Conservation (phyloP, 1,284 basidiomycete genomes). For the Papiliotrema laurentii region DNA sequence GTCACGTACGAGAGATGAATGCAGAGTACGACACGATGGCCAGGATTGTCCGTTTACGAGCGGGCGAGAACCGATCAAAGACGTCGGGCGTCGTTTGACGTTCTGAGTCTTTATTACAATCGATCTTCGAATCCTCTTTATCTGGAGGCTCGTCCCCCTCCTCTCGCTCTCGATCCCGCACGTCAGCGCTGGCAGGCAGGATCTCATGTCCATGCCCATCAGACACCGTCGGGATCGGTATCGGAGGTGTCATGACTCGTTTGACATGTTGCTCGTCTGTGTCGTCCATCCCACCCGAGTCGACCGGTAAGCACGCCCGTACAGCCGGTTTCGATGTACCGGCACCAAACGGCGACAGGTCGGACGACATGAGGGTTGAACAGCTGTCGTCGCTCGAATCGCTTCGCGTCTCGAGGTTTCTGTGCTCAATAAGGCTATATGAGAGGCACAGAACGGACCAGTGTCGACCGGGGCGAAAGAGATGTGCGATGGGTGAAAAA, state of each 20-base stretch:
- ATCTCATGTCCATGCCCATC: neutral
- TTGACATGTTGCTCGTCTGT: neutral
- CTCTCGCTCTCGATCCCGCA: neutral
- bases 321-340: too few species aligned
- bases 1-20: slow-evolving; percentile 53
- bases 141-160: neutral
- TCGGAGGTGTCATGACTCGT: neutral
- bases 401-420: too few species aligned
- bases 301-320: too few species aligned
- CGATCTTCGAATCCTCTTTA: too few species aligned
- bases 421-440: too few species aligned
- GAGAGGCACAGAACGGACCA: too few species aligned
- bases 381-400: too few species aligned
- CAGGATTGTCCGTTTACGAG: slow-evolving; percentile 53
- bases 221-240: neutral
- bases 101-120: too few species aligned
- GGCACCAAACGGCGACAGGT: too few species aligned
- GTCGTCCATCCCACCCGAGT: neutral
- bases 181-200: neutral
- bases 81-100: slow-evolving; percentile 44
- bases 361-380: too few species aligned
- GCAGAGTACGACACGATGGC: slow-evolving; percentile 55
- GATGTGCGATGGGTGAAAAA: too few species aligned
- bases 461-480: too few species aligned
- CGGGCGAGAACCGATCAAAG: slow-evolving; percentile 55